Percentiles rank a stretch among this genome's conserved stretches.
These are phyloP conservation scores for Ascodesmis nigricans DNA, from an alignment of 495 filamentous ascomycete genomes.

Conservation along the genomic window DNA sequence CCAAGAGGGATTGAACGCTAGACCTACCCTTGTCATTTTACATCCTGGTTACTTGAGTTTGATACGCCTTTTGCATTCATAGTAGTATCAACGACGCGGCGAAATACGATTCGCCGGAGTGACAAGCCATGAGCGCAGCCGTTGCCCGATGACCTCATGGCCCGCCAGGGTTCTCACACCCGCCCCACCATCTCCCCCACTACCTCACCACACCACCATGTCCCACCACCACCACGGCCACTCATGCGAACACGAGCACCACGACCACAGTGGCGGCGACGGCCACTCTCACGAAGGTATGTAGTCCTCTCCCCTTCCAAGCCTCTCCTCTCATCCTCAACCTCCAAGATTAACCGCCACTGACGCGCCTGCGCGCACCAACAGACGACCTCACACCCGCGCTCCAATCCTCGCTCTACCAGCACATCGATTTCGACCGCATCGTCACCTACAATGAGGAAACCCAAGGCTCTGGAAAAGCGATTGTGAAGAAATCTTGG, in stretches of 20 bases:
- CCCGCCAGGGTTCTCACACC: not conserved
- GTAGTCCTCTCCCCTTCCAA: not conserved
- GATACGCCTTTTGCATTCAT: no score
- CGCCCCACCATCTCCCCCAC: not conserved
- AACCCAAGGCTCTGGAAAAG: slow-evolving; percentile 39
- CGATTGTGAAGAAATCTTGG: slow-evolving; percentile 79
- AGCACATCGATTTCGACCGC: slow-evolving; percentile 71
- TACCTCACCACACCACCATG: slow-evolving; percentile 1
- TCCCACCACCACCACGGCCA: slow-evolving; percentile 14
- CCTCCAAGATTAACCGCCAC: slow-evolving; percentile 25
- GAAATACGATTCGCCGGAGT: no score
- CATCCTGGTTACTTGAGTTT: no score
- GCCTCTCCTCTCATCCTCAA: not conserved
- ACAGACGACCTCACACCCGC: slow-evolving; percentile 81
- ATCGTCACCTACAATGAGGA: slow-evolving; percentile 75
- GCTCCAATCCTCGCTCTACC: slow-evolving; percentile 66
- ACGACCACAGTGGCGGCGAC: slow-evolving; percentile 14
- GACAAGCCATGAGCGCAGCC: no score
- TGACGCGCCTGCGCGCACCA: no score
- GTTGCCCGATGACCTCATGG: slow-evolving; percentile 6
- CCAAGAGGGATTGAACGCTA: no score
- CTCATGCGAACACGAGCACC: slow-evolving; percentile 14
- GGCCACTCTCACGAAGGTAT: slow-evolving; percentile 22
- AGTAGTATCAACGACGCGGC: no score
- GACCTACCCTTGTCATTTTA: no score